A percentile compares a stretch with the other conserved stretches of the same genome.
phyloP scores from a whole-genome alignment of 768 basidiomycete species.

The Agaricus sinodeliciosus region DNA sequence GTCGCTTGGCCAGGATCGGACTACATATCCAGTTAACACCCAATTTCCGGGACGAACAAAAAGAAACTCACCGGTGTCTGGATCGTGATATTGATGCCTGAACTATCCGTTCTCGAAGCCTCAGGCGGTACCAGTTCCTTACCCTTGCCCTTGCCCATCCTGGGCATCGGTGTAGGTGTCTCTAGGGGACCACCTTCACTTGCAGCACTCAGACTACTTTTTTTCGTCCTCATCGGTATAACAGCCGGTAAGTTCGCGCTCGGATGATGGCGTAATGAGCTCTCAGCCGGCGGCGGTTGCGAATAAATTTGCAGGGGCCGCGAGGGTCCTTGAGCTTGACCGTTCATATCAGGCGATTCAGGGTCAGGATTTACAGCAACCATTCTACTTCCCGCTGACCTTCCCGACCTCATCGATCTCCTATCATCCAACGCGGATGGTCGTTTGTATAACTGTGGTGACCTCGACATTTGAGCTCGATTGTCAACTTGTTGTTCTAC shows the following conservation, averaged over 20 bases:
- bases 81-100: conserved; percentile 6
- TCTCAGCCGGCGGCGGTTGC: not conserved
- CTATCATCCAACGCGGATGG: not conserved
- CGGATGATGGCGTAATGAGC: not conserved
- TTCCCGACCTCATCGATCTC: conserved; percentile 8
- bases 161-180: conserved; percentile 9
- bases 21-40: not conserved
- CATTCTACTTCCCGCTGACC: conserved; percentile 7
- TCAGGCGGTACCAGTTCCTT: not conserved
- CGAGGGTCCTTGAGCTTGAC: not conserved
- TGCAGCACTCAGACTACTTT: not conserved
- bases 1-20: not conserved
- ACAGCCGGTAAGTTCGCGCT: not conserved
- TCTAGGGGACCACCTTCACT: not conserved
- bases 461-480: not conserved
- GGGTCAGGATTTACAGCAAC: conserved; percentile 3
- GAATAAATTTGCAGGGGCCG: not conserved
- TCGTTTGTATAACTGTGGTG: not conserved
- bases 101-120: not conserved
- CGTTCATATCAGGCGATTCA: conserved; percentile 6
- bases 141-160: not conserved
- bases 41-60: not conserved
- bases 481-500: not conserved
- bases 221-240: conserved; percentile 1
- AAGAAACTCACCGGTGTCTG: conserved; percentile 5